Conservation (phyloP, 1,139 yeast genomes). For the Sugiyamaella novakii region DNA sequence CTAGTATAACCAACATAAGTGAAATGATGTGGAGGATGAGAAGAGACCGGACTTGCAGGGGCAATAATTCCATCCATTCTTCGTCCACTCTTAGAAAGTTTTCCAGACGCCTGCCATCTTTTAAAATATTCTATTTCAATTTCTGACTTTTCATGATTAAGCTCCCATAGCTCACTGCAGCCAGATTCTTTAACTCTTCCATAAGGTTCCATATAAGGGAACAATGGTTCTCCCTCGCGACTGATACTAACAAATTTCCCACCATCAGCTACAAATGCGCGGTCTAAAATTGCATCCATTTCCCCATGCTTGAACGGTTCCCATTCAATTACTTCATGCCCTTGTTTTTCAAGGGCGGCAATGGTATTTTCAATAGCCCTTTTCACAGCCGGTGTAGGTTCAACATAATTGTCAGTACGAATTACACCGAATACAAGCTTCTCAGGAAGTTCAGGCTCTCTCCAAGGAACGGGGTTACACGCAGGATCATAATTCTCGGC, state of each 20-base stretch:
- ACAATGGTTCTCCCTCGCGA: conserved; percentile 24
- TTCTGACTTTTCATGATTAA: conserved; percentile 18
- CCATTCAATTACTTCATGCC: conserved; percentile 50
- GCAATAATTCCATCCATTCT: conserved; percentile 44
- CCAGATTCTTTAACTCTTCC: conserved; percentile 26
- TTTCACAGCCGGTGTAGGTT: conserved; percentile 50
- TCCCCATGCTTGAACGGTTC: conserved; percentile 38
- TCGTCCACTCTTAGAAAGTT: conserved; percentile 25
- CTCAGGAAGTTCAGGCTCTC: conserved; percentile 21
- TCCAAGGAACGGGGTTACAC: conserved; percentile 54
- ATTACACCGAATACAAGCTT: conserved; percentile 42
- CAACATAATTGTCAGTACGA: conserved; percentile 37
- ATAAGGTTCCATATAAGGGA: conserved; percentile 24
- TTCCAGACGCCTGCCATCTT: conserved; percentile 35
- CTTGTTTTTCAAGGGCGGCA: conserved; percentile 37
- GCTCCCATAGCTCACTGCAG: conserved; percentile 27
- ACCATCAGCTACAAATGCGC: conserved; percentile 30
- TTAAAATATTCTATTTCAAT: conserved; percentile 34
- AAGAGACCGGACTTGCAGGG: conserved; percentile 40
- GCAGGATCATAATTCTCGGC: conserved; percentile 62
- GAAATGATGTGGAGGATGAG: conserved; percentile 32
- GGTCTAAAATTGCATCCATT: conserved; percentile 16
- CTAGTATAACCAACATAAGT: conserved; percentile 44
- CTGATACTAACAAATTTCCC: conserved; percentile 23
- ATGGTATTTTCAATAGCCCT: conserved; percentile 41